Evolutionary conservation across 1,139 yeast species (phyloP), one percentile per base, ranked within the genome.

Genomic region (Candida albicans): DNA sequence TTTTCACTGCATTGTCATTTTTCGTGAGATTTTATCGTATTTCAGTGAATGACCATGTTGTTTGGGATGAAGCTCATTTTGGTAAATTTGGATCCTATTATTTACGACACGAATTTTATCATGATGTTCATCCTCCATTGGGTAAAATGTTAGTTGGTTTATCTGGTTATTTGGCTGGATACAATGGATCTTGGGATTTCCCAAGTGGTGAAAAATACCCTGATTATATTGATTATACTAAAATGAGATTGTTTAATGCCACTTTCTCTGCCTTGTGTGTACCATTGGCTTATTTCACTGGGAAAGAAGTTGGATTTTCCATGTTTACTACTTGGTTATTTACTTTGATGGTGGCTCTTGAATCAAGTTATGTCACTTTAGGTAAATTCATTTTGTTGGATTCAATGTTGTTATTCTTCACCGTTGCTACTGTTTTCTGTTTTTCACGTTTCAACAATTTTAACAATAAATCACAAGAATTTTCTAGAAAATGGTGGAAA

Each of bases 121-220:
- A 90, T 62, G 99, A 93, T 68, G 99, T 93, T 47, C 99, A 93
- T 65, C 99, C 99, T 42, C 99, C 99, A 2, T 78, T 95, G 57
- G 99, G 98, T 32, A 95, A 95, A 67, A 90, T 95, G 96, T 77
- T 95, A 51, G 91, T 91, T 52, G 99, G 97, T 1, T 73, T 95
- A 35, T 87, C 96, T 11, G 99, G 99, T 12, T 90, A 86, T 59
- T 61, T 95, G 52, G 97, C 97, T 31, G 96, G 96, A 39, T 93
- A 90, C 72, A 87, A 93, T 62, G 99, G 99, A 33, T 84, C 95
- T 2, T 95, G 95, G 84, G 95, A 84, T 58, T 95, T 95, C 70
- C 91, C 90, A 40, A 85, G 95, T 42, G 97, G 99, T 45, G 80
- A 81, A 46, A 68, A 65, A 43, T 95, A 85, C 67, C 99, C 99